Evolutionary conservation across 1,284 basidiomycete species (phyloP), one percentile per base, ranked within the genome.

Genomic region (Cutaneotrichosporon dermatis): DNA sequence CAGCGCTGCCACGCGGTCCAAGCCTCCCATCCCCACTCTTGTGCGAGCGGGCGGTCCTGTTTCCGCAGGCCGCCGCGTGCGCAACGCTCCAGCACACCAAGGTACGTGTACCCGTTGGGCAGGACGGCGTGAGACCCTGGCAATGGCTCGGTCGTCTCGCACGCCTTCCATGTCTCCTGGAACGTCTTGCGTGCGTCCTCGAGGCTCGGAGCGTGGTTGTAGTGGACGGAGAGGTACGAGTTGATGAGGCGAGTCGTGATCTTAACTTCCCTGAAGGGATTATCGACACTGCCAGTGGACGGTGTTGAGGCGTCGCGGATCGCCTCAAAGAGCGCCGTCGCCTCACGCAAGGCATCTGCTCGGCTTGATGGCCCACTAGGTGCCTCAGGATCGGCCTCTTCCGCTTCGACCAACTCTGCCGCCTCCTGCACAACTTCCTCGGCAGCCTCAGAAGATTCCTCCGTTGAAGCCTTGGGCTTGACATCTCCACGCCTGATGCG

Each of bases 171-270:
- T 4, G 68, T 66, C 6, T 53, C 50, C 2, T 68, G 56, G 62
- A 66, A 75, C 9, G 48, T 62, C 8, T 63, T 40, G 8, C 76
- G 77, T 10, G 84, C 79, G 0, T 74, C 73, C 34, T 82, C 81
- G 43, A 89, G 73, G 2, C 82, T 78, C 12, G 77, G 67, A 25
- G 25, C 25, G 71, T 80, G 79, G 57, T 74, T 64, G 55, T 78
- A 74, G 65, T 88, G 83, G 0, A 93, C 87, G 2, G 88, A 84
- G 42, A 97, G 78, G 72, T 91, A 97, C 1, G 92, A 85, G 69
- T 91, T 91, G 64, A 94, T 71, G 7, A 97, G 81, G 1, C 83
- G 81, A 0, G 88, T 67, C 0, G 85, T 84, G 36, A 88, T 70
- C 3, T 73, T 59, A 36, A 95, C 89, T 48, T 81, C 71, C 2